Evolutionary conservation across 305 asterid genomes (phyloP).

Genomic region (Solanum chacoense): DNA sequence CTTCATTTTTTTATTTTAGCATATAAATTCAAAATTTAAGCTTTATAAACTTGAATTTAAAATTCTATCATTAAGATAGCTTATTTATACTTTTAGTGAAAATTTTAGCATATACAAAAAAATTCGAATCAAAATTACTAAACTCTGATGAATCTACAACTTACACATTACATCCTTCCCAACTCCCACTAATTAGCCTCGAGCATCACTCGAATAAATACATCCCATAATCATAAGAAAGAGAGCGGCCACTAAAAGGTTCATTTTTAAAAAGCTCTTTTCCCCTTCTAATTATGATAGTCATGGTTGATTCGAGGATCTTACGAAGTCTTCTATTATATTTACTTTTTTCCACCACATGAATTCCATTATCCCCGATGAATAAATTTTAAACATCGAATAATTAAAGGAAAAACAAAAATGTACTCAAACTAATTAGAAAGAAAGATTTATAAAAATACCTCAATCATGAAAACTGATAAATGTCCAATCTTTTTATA

Average conservation of each 20-base stretch:
- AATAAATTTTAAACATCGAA: background rate
- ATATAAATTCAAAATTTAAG: background rate
- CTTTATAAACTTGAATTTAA: background rate
- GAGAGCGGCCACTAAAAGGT: background rate
- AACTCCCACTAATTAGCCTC: background rate
- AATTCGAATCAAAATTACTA: background rate
- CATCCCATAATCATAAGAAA: background rate
- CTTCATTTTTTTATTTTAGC: background rate
- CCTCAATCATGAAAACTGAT: conserved; percentile 73
- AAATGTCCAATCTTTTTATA: conserved; percentile 63
- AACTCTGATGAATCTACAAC: background rate
- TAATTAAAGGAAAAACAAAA: background rate
- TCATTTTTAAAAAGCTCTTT: rapidly evolving
- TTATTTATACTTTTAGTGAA: background rate
- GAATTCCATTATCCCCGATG: rapidly evolving
- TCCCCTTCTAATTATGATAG: background rate
- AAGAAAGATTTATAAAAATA: background rate
- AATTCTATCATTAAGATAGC: background rate
- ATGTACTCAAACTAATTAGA: background rate
- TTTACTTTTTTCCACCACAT: background rate
- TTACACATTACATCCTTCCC: background rate
- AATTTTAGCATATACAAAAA: background rate
- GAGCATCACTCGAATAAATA: background rate
- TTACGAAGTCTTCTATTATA: background rate
- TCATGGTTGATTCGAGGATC: background rate